A percentile compares a stretch with the other conserved stretches of the same genome.
Conservation (phyloP, 2,329 filamentous ascomycete species). For the Colletotrichum viniferum region DNA sequence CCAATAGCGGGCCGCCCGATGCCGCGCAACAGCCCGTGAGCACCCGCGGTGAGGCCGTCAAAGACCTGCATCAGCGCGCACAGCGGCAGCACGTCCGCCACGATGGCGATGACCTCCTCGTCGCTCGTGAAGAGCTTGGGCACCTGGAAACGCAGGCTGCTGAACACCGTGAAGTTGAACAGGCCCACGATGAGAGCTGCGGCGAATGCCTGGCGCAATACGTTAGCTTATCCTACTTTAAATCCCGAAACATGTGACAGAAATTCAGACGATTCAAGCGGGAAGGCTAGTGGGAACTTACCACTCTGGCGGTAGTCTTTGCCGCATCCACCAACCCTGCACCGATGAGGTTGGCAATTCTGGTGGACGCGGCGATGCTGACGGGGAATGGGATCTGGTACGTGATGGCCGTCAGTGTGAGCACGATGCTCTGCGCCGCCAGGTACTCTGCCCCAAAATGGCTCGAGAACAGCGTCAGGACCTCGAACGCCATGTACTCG, state of each 20-base stretch:
- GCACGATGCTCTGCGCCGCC: constrained; percentile 86
- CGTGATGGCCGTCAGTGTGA: constrained; percentile 77
- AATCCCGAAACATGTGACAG: background rate
- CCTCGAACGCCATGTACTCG: constrained; percentile 92
- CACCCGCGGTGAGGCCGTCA: constrained; percentile 78
- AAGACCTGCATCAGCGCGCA: constrained; percentile 91
- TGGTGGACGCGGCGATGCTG: constrained; percentile 85
- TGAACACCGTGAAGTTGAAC: constrained; percentile 77
- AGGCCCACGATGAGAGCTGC: constrained; percentile 74
- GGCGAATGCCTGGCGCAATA: constrained; percentile 50
- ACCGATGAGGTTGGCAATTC: constrained; percentile 90
- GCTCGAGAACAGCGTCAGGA: constrained; percentile 81
- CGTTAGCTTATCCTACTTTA: constrained; percentile 26
- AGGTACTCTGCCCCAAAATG: constrained; percentile 80
- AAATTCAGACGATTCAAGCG: background rate
- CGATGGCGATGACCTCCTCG: constrained; percentile 68
- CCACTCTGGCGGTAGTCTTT: constrained; percentile 79
- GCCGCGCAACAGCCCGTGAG: constrained; percentile 84
- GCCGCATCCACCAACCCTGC: constrained; percentile 82
- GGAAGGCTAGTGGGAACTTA: constrained; percentile 34
- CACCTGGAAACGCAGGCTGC: constrained; percentile 71
- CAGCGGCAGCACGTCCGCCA: constrained; percentile 74
- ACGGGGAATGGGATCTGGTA: constrained; percentile 95
- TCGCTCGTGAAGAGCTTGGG: constrained; percentile 81
- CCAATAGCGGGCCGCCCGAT: constrained; percentile 89